Evolutionary conservation across 1,284 basidiomycete genomes (phyloP).

Genomic region (Irpex sp.): DNA sequence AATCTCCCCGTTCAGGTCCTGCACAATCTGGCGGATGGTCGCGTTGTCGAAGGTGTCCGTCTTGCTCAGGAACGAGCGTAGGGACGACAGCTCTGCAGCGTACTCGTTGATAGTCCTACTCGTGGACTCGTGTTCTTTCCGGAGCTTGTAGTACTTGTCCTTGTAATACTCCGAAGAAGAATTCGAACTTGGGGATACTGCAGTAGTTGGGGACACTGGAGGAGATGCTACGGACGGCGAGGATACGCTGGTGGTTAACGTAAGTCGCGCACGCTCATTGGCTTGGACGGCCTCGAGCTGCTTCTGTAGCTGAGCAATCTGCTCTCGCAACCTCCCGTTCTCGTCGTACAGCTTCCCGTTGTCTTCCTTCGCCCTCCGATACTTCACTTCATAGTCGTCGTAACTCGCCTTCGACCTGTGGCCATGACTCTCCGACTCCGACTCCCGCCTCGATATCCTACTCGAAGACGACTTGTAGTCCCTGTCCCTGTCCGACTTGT

Average conservation of each 20-base stretch:
- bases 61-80: constrained; percentile 35
- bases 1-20: constrained; percentile 36
- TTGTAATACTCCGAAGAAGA: constrained; percentile 11
- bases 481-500: constrained; percentile 7
- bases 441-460: constrained; percentile 18
- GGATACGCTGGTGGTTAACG: constrained; percentile 10
- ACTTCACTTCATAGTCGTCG: constrained; percentile 21
- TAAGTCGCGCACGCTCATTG: constrained; percentile 7
- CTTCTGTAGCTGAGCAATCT: constrained; percentile 18
- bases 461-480: constrained; percentile 11
- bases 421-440: constrained; percentile 17
- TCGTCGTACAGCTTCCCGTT: constrained; percentile 23
- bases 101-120: constrained; percentile 23
- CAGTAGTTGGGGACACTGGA: constrained; percentile 1
- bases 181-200: constrained; percentile 3
- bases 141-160: constrained; percentile 17
- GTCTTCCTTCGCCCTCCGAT: not conserved
- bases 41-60: constrained; percentile 37
- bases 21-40: constrained; percentile 33
- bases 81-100: constrained; percentile 30
- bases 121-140: constrained; percentile 19
- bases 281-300: constrained; percentile 5
- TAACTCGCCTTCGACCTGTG: not conserved
- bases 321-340: constrained; percentile 22
- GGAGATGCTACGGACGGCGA: constrained; percentile 7